Base-by-base conservation (phyloP, 495 filamentous ascomycete genomes). In the Trichoderma reesei region DNA sequence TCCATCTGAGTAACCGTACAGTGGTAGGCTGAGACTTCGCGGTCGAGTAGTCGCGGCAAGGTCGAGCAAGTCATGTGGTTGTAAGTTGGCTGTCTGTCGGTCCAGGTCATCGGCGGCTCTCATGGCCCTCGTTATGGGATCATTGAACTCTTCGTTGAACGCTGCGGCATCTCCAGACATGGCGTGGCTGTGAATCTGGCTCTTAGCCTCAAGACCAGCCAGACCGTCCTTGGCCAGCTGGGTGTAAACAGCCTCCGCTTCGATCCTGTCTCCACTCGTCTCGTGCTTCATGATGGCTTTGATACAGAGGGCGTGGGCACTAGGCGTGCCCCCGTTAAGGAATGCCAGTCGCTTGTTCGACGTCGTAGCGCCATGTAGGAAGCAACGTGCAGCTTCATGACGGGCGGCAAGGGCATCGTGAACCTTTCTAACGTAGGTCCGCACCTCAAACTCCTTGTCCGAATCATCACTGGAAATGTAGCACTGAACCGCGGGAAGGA, bases 61-160 rank as follows among this genome's bases (percentile, higher is more conserved):
- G 56, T 78, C 77, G 42, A 79, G 48, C 42, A 77, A 72, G 34
- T 62, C 71, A 1, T 41, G 48, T 0, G 75, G 68, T 62, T 82
- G 78, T 11, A 81, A 67, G 8, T 67, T 73, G 41, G 78, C 76
- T 2, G 79, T 82, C 61, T 79, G 70, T 41, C 68, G 70, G 68
- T 82, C 77, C 8, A 82, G 75, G n/a, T 72, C 74, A 42, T 82
- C 80, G 4, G 80, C 79, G 8, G 76, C 78, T 65, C 76, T 74
- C 80, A 82, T 82, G 38, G 79, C 79, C 41, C 69, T 69, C 2
- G 71, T 70, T 34, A 74, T 73, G 20, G 76, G 79, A 61, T 81
- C 75, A 13, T 73, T 71, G 20, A 56, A 51, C 18, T 61, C 59
- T 34, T 61, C 59, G 20, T 61, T 26, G 59, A 39, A 38, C 39